Evolutionary conservation across 345 rosid species (phyloP).

Genomic region (Clausena lansium): DNA sequence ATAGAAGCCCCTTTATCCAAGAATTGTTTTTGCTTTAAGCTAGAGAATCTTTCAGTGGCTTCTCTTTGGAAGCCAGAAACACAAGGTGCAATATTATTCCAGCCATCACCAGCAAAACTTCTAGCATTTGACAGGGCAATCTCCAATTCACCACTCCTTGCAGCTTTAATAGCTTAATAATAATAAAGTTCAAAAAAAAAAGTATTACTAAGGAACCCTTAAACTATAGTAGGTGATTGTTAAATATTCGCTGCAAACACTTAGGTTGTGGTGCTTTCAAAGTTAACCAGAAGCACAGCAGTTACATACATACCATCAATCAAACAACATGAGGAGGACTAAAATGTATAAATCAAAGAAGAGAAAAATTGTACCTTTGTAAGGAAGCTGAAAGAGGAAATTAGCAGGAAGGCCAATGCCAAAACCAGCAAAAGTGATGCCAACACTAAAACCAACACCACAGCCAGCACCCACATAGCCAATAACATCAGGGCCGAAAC

Average conservation of each 20-base stretch:
- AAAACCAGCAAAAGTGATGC: slow-evolving; percentile 75
- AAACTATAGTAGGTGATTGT: background rate
- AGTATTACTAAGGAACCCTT: background rate
- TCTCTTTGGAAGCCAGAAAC: slow-evolving; percentile 47
- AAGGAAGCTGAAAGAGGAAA: slow-evolving; percentile 51
- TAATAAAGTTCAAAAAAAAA: too few species aligned
- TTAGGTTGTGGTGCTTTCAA: too few species aligned
- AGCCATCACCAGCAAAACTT: slow-evolving; percentile 28
- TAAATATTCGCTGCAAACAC: too few species aligned
- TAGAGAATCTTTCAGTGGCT: slow-evolving; percentile 42
- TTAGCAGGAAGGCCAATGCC: slow-evolving; percentile 93
- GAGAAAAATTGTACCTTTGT: slow-evolving; percentile 38
- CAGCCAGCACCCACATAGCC: slow-evolving; percentile 95
- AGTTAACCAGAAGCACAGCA: too few species aligned
- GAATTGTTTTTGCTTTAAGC: slow-evolving; percentile 35
- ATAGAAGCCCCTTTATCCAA: slow-evolving; percentile 24
- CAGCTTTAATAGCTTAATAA: slow-evolving; percentile 38
- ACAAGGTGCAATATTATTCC: slow-evolving; percentile 40
- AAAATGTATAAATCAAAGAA: background rate
- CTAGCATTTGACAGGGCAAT: slow-evolving; percentile 28
- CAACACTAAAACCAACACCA: slow-evolving; percentile 87
- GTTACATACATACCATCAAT: too few species aligned
- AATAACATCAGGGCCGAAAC: slow-evolving; percentile 89
- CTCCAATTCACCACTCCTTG: slow-evolving; percentile 42
- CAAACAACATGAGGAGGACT: too few species aligned